A percentile compares a stretch with the other conserved stretches of the same genome.
Evolutionary conservation across 345 rosid genomes (phyloP).

Genomic region (Kernera saxatilis): DNA sequence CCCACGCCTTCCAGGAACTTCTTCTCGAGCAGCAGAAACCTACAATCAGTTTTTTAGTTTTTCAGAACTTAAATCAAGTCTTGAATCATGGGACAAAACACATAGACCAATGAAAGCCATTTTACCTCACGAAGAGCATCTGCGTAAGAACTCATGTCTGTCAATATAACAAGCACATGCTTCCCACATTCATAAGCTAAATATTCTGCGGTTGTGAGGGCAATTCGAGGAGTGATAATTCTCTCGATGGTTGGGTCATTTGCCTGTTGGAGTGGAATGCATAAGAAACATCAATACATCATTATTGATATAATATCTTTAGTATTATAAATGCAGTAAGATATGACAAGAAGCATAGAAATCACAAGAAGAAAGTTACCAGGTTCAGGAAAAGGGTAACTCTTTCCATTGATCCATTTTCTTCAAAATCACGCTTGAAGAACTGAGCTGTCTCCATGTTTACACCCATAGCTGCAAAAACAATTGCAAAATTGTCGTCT

Average conservation of each 20-base stretch:
- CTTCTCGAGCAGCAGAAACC: constrained; percentile 99
- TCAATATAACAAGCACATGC: constrained; percentile 95
- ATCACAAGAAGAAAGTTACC: constrained; percentile 1
- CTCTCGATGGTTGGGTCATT: constrained; percentile 99
- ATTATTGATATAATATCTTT: neutral
- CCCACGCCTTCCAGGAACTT: constrained; percentile 99
- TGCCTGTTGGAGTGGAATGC: constrained; percentile 49
- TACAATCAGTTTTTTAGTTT: constrained; percentile 29
- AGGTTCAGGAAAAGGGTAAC: constrained; percentile 93
- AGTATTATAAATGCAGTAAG: neutral
- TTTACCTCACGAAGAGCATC: constrained; percentile 99
- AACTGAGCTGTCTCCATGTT: constrained; percentile 99
- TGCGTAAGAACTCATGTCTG: constrained; percentile 99
- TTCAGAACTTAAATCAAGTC: neutral
- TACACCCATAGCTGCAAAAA: constrained; percentile 99
- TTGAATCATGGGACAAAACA: neutral
- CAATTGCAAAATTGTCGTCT: constrained; percentile 98
- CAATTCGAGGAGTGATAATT: constrained; percentile 96
- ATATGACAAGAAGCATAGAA: neutral
- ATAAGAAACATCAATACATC: neutral
- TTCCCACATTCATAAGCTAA: constrained; percentile 98
- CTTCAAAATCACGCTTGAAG: constrained; percentile 99
- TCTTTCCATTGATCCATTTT: constrained; percentile 99
- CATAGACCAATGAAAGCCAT: neutral
- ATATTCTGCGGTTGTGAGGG: constrained; percentile 97